Evolutionary conservation across 2,329 filamentous ascomycete species (phyloP).

Genomic region (Colletotrichum euphorbiae): DNA sequence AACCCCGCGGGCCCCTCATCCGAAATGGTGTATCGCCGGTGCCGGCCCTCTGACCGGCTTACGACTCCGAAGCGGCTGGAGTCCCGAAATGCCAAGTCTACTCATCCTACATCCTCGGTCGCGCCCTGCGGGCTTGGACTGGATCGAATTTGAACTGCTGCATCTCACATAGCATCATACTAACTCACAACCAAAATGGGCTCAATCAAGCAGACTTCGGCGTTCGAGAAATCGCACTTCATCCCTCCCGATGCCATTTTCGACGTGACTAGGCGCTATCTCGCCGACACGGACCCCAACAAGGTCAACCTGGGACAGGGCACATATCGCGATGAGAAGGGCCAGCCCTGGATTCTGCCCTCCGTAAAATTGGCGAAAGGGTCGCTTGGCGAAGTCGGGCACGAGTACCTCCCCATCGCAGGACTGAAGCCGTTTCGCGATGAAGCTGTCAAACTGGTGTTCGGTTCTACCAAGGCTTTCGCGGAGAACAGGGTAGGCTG

Average conservation of each 20-base stretch:
- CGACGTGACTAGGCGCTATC: constrained; percentile 49
- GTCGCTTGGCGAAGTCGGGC: constrained; percentile 42
- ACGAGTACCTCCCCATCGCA: constrained; percentile 54
- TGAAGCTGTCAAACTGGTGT: constrained; percentile 47
- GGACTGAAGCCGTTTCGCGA: constrained; percentile 49
- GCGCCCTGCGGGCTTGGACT: background rate
- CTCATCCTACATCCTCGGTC: constrained; percentile 11
- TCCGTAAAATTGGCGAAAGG: constrained; percentile 47
- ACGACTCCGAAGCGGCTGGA: constrained; percentile 30
- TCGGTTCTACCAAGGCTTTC: constrained; percentile 44
- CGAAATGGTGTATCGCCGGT: constrained; percentile 26
- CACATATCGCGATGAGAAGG: constrained; percentile 53
- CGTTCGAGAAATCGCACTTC: constrained; percentile 43
- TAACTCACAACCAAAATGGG: constrained; percentile 8
- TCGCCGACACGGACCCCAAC: constrained; percentile 45
- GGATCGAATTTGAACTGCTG: background rate
- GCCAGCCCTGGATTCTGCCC: constrained; percentile 53
- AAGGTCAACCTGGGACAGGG: constrained; percentile 56
- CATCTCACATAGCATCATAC: background rate
- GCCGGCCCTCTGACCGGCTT: constrained; percentile 27
- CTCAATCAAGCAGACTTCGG: constrained; percentile 26
- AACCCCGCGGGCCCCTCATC: constrained; percentile 29
- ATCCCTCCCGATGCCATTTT: constrained; percentile 50
- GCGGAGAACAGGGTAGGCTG: constrained; percentile 47
- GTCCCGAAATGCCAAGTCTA: constrained; percentile 16